These are phyloP conservation scores for Aspergillus hiratsukae DNA, from an alignment of 2,329 filamentous ascomycete genomes.

Conservation along the genomic window DNA sequence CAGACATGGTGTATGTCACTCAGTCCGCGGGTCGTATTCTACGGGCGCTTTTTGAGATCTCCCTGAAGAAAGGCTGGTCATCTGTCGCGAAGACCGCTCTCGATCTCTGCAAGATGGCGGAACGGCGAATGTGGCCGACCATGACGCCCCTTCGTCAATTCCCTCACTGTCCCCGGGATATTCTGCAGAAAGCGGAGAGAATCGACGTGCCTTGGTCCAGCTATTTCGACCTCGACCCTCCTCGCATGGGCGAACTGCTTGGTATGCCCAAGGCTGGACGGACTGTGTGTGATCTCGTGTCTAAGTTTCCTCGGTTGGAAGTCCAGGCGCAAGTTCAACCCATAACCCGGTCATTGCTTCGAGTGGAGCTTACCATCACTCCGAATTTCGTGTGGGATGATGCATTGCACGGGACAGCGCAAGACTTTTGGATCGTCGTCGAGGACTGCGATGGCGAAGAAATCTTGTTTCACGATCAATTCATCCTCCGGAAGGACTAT, in stretches of 20 bases:
- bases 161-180: conserved; percentile 71
- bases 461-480: conserved; percentile 90
- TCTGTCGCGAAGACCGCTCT: conserved; percentile 87
- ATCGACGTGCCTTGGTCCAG: conserved; percentile 90
- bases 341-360: conserved; percentile 87
- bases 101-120: conserved; percentile 97
- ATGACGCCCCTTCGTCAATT: conserved; percentile 97
- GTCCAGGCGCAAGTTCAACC: conserved; percentile 92
- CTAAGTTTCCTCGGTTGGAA: conserved; percentile 89
- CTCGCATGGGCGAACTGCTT: conserved; percentile 90
- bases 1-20: conserved; percentile 97
- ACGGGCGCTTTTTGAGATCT: conserved; percentile 92
- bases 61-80: conserved; percentile 94
- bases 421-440: conserved; percentile 95
- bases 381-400: conserved; percentile 98
- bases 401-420: conserved; percentile 75
- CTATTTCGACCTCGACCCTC: conserved; percentile 95
- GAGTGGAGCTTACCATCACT: conserved; percentile 83
- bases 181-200: conserved; percentile 86
- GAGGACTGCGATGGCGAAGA: conserved; percentile 98
- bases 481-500: conserved; percentile 85
- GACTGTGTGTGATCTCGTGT: conserved; percentile 76
- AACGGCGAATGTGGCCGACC: conserved; percentile 99
- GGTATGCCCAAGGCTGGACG: conserved; percentile 85
- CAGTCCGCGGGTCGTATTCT: conserved; percentile 96